A percentile compares a stretch with the other conserved stretches of the same genome.
Conservation (phyloP, 306 rosid genomes). For the Datisca glomerata region DNA sequence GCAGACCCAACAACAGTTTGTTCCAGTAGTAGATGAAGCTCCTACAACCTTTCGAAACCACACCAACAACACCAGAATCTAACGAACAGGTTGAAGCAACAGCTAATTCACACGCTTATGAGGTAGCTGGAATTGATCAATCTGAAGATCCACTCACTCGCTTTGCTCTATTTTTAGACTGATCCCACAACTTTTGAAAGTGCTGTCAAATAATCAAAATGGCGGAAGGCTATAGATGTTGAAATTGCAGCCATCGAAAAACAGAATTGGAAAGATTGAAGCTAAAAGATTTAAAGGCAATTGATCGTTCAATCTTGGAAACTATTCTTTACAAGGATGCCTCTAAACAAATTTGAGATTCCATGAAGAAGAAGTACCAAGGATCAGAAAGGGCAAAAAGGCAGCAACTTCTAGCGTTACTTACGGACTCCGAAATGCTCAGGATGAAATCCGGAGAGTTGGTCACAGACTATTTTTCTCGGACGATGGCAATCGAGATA, state of each 20-base stretch:
- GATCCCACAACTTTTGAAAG: not conserved
- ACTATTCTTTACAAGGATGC: too few relatives aligned
- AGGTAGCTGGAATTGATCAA: too few relatives aligned
- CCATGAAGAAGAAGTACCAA: not conserved
- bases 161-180: not conserved
- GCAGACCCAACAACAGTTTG: not conserved
- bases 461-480: not conserved
- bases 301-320: too few relatives aligned
- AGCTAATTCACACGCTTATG: too few relatives aligned
- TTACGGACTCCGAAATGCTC: not conserved
- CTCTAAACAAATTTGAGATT: not conserved
- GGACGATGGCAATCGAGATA: not conserved
- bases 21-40: too few relatives aligned
- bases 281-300: too few relatives aligned
- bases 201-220: not conserved
- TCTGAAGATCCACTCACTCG: not conserved
- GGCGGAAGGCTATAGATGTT: not conserved
- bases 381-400: not conserved
- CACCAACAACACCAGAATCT: too few relatives aligned
- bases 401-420: not conserved
- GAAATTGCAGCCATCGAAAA: too few relatives aligned
- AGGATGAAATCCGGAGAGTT: not conserved
- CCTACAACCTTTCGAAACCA: too few relatives aligned
- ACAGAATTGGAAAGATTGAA: too few relatives aligned
- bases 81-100: too few relatives aligned